Evolutionary conservation across 768 basidiomycete species (phyloP), one percentile per base, ranked within the genome.

Genomic region (Dioszegia hungarica): DNA sequence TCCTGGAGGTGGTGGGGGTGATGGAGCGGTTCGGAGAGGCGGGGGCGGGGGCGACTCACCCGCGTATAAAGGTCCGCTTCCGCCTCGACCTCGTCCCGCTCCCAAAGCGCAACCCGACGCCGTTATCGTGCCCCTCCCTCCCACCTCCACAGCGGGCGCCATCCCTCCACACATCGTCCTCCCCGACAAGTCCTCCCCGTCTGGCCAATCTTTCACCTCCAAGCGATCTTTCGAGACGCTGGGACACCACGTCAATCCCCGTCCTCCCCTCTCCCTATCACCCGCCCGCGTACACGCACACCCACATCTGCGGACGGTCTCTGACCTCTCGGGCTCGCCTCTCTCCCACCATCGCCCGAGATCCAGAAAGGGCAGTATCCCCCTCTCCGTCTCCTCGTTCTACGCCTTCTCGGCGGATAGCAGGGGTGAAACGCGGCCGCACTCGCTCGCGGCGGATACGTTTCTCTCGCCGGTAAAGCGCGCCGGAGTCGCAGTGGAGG

Each of bases 41-140:
- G 10, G 14, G 14, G 49, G 5, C 25, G n/a, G n/a, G n/a, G 40
- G 39, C 3, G 27, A 19, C 15, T 44, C 40, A 31, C 52, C 52
- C 5, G 52, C 10, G 5, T 50, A 38, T 31, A 43, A 56, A 33
- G 64, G 64, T 37, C 65, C 65, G 2, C 59, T 66, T 2, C 65
- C 65, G 15, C 65, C 65, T 36, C 51, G 44, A 22, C 53, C 60
- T 24, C 38, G n/a, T 19, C 5, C 19, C 28, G 43, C 19, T 27
- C 39, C 52, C n/a, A 24, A 39, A n/a, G 24, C 24, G 25, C 17
- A 20, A 19, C 5, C 31, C 17, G 19, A 15, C 37, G 9, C 37
- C 36, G 24, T 39, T 17, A 12, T 24, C 24, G 33, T 15, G 10
- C 33, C 37, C 36, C 34, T 6, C 9, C 1, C n/a, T 11, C 17